Evolutionary conservation across 768 basidiomycete species (phyloP).

Genomic region (Piloderma croceum): DNA sequence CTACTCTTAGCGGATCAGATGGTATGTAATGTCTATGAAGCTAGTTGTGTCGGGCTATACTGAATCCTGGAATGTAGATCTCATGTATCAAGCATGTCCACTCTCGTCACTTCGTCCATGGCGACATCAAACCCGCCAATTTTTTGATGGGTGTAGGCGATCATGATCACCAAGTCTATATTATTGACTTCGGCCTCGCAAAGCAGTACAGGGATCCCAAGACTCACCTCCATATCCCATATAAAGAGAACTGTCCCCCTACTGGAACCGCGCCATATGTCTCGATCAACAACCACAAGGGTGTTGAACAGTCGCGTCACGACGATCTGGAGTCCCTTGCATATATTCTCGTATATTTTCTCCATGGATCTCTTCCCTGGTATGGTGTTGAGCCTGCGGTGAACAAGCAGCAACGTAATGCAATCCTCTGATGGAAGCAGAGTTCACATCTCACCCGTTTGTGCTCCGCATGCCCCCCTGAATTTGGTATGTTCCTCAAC

Average conservation of each 20-base stretch:
- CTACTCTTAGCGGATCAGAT: constrained; percentile 94
- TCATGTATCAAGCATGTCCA: constrained; percentile 99
- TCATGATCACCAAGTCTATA: constrained; percentile 99
- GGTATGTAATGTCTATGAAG: constrained; percentile 42
- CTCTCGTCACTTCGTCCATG: constrained; percentile 96
- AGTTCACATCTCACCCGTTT: constrained; percentile 94
- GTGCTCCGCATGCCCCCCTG: constrained; percentile 98
- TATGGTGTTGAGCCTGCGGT: constrained; percentile 99
- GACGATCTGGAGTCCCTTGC: constrained; percentile 98
- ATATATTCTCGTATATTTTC: constrained; percentile 99
- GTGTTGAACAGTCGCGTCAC: constrained; percentile 96
- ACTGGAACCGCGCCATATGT: constrained; percentile 99
- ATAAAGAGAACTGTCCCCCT: constrained; percentile 99
- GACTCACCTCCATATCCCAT: constrained; percentile 99
- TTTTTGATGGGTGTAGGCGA: constrained; percentile 99
- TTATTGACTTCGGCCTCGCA: constrained; percentile 95
- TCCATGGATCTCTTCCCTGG: constrained; percentile 96
- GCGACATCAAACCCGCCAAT: constrained; percentile 99
- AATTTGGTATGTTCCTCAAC: constrained; percentile 98
- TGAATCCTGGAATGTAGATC: constrained; percentile 69
- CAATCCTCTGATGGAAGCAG: constrained; percentile 99
- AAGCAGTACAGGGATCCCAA: constrained; percentile 99
- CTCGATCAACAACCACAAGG: constrained; percentile 97
- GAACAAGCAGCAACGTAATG: constrained; percentile 99
- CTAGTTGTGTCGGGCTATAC: constrained; percentile 12